These are phyloP conservation scores for Pseudogymnoascus sp. DNA, from an alignment of 2,329 filamentous ascomycete genomes.

Conservation along the genomic window DNA sequence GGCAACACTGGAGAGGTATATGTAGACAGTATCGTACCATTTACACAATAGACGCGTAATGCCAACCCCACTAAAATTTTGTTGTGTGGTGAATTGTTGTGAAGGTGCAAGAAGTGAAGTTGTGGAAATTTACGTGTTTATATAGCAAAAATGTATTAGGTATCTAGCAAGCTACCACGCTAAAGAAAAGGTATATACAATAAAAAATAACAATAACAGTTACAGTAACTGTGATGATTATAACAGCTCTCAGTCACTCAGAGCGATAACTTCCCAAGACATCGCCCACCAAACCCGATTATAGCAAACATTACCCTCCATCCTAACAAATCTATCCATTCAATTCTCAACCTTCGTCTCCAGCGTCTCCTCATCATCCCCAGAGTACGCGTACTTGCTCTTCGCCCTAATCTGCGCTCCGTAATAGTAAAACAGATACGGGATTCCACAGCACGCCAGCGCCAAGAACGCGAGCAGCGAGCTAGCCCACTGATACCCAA, in stretches of 20 bases:
- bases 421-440: constrained; percentile 72
- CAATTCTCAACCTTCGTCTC: background rate
- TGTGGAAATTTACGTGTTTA: background rate
- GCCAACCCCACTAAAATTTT: no score
- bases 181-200: constrained; percentile 6
- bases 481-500: constrained; percentile 70
- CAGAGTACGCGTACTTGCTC: constrained; percentile 67
- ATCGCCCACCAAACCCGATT: background rate
- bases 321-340: background rate
- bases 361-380: constrained; percentile 39
- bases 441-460: constrained; percentile 72
- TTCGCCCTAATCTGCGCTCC: constrained; percentile 61
- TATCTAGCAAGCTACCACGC: background rate
- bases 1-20: no score
- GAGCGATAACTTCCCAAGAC: background rate
- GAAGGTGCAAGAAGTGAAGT: background rate
- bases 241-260: background rate
- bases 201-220: background rate
- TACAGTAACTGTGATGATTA: background rate
- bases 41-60: no score
- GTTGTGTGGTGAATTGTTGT: background rate
- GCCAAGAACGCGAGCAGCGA: constrained; percentile 64
- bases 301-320: background rate
- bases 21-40: no score
- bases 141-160: constrained; percentile 4